Evolutionary conservation across 2,329 filamentous ascomycete species (phyloP), one percentile per base, ranked within the genome.

Genomic region (Trichoderma pleuroti): DNA sequence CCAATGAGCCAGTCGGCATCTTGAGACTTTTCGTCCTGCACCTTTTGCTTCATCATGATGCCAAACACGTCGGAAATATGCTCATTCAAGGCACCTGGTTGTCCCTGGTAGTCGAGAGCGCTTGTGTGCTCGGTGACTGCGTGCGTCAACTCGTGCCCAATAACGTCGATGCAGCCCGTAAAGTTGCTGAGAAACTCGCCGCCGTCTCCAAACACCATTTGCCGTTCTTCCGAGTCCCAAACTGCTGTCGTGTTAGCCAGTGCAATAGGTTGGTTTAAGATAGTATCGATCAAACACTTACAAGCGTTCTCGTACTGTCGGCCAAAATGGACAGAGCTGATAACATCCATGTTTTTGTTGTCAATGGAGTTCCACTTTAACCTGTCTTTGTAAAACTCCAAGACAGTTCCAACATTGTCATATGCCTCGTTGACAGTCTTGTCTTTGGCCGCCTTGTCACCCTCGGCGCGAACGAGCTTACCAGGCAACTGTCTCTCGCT

Each of bases 121-220:
- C 82, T 82, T 3, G 84, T 85, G 75, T 85, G 79, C 73, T 87
- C 82, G 0, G 83, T 86, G 24, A 89, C 81, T 32, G 85, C 86
- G 74, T 88, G 87, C 46, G 85, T 87, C 24, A 88, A 78, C 73
- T 88, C 87, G 73, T 88, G 86, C 3, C 84, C 86, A 70, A 88
- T 87, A 67, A 88, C 85, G 72, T 88, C 87, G 34, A 87, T 78
- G 70, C 81, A 84, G 32, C 81, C 81, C 2, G 84, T 84, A 76
- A 88, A 87, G 77, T 85, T 82, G 74, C 81, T 82, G 66, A 88
- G 78, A 60, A 86, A 85, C 42, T 83, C 81, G 71, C 84, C 82
- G 8, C 86, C 86, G 66, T 88, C 86, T 4, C 86, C 87, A 73
- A 86, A 88, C 5, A 87, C 85, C 83, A 88, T 86, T 74, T 87